Evolutionary conservation across 495 filamentous ascomycete genomes (phyloP).

Genomic region (Gamarada debralockiae): DNA sequence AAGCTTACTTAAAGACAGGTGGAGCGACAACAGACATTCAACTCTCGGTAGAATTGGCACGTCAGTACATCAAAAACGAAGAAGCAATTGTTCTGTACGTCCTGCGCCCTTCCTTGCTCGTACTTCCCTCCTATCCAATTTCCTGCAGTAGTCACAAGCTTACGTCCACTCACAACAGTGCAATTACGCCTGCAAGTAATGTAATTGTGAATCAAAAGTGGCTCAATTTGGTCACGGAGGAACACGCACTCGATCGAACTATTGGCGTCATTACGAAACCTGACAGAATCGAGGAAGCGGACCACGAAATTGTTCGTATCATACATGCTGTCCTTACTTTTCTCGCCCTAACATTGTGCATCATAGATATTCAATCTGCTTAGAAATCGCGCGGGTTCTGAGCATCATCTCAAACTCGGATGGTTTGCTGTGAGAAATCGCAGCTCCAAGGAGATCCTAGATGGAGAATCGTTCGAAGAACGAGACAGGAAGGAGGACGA

Average conservation of each 20-base stretch:
- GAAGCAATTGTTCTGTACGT: constrained; percentile 43
- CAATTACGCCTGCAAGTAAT: constrained; percentile 28
- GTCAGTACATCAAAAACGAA: constrained; percentile 39
- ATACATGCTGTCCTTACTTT: no score
- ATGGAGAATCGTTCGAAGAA: constrained; percentile 8
- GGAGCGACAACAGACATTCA: constrained; percentile 8
- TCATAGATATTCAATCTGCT: constrained; percentile 10
- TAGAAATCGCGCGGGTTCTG: constrained; percentile 25
- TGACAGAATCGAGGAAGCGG: constrained; percentile 38
- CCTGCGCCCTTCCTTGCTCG: background rate
- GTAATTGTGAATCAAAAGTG: constrained; percentile 32
- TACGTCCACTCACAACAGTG: no score
- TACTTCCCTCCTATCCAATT: no score
- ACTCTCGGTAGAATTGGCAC: constrained; percentile 30
- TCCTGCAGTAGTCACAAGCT: no score
- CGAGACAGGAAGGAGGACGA: constrained; percentile 7
- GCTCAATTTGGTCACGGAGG: constrained; percentile 29
- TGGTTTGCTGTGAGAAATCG: constrained; percentile 52
- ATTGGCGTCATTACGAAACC: constrained; percentile 44
- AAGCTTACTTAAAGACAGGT: constrained; percentile 33
- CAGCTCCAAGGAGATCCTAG: constrained; percentile 32
- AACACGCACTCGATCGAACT: constrained; percentile 35
- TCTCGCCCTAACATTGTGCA: background rate
- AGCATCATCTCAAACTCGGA: constrained; percentile 39
- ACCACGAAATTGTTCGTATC: constrained; percentile 26